A percentile compares a stretch with the other conserved stretches of the same genome.
Evolutionary conservation across 495 filamentous ascomycete species (phyloP).

Genomic region (Neurospora africana): DNA sequence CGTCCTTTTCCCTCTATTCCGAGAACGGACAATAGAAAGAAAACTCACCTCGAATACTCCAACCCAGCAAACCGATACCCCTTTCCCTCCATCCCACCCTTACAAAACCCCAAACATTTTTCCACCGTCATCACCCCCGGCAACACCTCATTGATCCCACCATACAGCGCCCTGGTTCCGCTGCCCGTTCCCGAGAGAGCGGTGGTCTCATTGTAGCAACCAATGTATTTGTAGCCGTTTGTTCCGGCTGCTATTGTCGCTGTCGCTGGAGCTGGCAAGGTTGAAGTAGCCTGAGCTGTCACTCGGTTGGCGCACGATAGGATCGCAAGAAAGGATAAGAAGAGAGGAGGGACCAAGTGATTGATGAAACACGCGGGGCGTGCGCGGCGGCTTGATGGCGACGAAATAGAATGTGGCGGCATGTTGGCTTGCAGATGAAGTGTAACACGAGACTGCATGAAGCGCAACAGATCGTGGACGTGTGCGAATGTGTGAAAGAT

Average conservation of each 20-base stretch:
- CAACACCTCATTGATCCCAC: conserved; percentile 19
- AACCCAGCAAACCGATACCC: conserved; percentile 33
- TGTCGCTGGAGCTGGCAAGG: conserved; percentile 26
- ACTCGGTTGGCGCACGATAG: not conserved
- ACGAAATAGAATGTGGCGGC: not conserved
- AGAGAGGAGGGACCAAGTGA: not conserved
- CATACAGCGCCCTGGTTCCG: conserved; percentile 23
- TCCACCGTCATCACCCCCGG: conserved; percentile 31
- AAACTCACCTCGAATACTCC: conserved; percentile 35
- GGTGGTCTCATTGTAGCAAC: conserved; percentile 43
- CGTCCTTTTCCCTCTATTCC: no score
- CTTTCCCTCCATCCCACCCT: not conserved
- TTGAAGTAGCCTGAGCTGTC: not conserved
- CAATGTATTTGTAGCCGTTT: conserved; percentile 26
- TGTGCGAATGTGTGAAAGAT: not conserved
- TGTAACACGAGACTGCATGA: not conserved
- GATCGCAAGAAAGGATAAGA: not conserved
- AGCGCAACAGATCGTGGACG: not conserved
- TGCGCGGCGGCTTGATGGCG: not conserved
- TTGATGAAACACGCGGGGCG: not conserved
- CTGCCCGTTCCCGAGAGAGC: conserved; percentile 14
- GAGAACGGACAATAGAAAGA: no score
- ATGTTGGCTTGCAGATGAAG: not conserved
- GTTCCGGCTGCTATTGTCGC: conserved; percentile 34
- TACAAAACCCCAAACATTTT: conserved; percentile 33